A percentile compares a stretch with the other conserved stretches of the same genome.
phyloP scores from a whole-genome alignment of 805 yeast species.

The Peterozyma xylosa region DNA sequence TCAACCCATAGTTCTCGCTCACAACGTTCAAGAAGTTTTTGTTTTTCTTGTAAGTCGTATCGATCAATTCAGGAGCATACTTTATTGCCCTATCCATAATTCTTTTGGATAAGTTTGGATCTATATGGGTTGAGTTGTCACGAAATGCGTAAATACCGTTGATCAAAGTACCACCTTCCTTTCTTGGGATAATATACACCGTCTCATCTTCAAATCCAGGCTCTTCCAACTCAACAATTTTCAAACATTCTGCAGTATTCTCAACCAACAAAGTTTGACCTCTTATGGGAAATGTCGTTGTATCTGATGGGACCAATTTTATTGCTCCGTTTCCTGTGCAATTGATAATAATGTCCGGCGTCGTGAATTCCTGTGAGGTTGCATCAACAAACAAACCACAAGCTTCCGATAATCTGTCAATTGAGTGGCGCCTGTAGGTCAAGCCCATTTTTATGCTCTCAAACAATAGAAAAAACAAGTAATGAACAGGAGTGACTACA shows the following conservation, averaged over 20 bases:
- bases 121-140: slow-evolving; percentile 20
- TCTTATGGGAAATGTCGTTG: slow-evolving; percentile 39
- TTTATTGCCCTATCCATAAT: slow-evolving; percentile 36
- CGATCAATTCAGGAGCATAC: slow-evolving; percentile 30
- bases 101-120: slow-evolving; percentile 37
- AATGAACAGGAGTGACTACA: slow-evolving; percentile 51
- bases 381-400: slow-evolving; percentile 28
- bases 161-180: slow-evolving; percentile 64
- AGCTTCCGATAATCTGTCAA: slow-evolving; percentile 41
- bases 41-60: slow-evolving; percentile 23
- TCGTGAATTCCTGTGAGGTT: slow-evolving; percentile 26
- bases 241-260: slow-evolving; percentile 31
- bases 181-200: slow-evolving; percentile 59
- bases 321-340: slow-evolving; percentile 47
- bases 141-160: slow-evolving; percentile 39
- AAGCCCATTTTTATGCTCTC: slow-evolving; percentile 41
- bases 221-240: slow-evolving; percentile 19
- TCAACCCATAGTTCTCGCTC: slow-evolving; percentile 51
- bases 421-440: slow-evolving; percentile 29
- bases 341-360: slow-evolving; percentile 38
- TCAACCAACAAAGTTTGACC: slow-evolving; percentile 54
- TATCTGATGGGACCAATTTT: slow-evolving; percentile 32
- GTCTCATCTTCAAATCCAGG: slow-evolving; percentile 32
- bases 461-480: slow-evolving; percentile 44
- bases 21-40: slow-evolving; percentile 35